Evolutionary conservation across 306 rosid species (phyloP), one percentile per base, ranked within the genome.

Genomic region (Rubus parviflorus): DNA sequence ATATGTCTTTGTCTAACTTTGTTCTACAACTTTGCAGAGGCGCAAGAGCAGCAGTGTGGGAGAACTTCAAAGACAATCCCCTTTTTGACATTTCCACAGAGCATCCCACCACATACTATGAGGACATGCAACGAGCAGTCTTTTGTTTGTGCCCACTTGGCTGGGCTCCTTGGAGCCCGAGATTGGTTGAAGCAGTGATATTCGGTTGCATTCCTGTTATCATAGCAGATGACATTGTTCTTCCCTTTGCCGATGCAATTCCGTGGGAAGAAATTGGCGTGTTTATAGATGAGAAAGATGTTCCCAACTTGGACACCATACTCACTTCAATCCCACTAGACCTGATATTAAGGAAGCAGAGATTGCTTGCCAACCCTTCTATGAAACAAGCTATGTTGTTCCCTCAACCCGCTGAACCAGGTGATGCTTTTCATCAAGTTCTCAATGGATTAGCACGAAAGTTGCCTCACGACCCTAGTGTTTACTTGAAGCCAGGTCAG

Each of bases 141-240:
- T 95, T 95, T 73, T 95, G 98, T 82, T 81, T 95, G 70, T 95
- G 98, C 75, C 98, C 98, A 13, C 98, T 95, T 46, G 98, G 98
- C 16, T 95, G 98, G 98, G 98, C 98, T 52, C 98, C 98, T 4
- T 95, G 98, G 98, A 95, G 98, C 75, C 98, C 98, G 1, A 87
- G 98, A 73, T 69, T 95, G 85, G 98, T 95, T 9, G 98, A 95
- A 81, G 98, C 98, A 6, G 98, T 95, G 80, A 83, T 95, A 79
- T 95, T 95, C 37, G 97, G 98, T 25, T 95, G 98, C 96, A 95
- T 95, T 67, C 98, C 98, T 7, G 97, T 95, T 15, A 95, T 95
- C 76, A 92, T 95, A 68, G 98, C 98, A 8, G 98, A 95, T 23
- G 98, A 95, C 70, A 95, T 95, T 69, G 97, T 95, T 72, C 90